phyloP scores from a whole-genome alignment of 176 grass and related monocot species.

The Carex cristatella region DNA sequence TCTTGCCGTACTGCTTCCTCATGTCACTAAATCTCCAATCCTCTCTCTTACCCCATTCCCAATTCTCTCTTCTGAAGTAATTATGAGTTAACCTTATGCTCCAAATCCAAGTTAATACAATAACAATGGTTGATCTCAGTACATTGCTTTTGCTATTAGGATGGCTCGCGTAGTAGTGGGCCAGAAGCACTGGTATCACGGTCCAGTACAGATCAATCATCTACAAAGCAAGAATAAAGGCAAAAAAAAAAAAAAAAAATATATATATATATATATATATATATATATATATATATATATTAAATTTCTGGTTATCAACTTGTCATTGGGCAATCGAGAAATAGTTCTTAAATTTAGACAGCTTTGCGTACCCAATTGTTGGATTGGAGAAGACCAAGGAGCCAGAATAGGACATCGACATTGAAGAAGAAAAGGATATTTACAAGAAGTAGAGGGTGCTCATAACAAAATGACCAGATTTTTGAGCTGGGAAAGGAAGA shows the following conservation, averaged over 20 bases:
- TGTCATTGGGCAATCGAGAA: background rate
- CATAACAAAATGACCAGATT: constrained; percentile 55
- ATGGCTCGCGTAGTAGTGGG: constrained; percentile 70
- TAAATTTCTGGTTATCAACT: background rate
- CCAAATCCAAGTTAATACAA: constrained; percentile 68
- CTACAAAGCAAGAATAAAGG: constrained; percentile 24
- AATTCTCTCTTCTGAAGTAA: constrained; percentile 82
- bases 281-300: background rate
- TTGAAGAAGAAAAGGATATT: constrained; percentile 86
- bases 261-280: too few relatives aligned
- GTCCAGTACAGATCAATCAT: constrained; percentile 98
- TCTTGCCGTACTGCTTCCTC: constrained; percentile 63
- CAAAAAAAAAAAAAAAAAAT: background rate
- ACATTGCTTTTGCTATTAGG: constrained; percentile 36
- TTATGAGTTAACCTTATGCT: constrained; percentile 82
- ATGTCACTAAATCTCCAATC: constrained; percentile 87
- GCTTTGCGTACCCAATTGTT: constrained; percentile 67
- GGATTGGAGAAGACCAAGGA: constrained; percentile 66
- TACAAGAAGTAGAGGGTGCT: constrained; percentile 71
- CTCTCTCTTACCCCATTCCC: constrained; percentile 66
- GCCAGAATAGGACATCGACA: constrained; percentile 91
- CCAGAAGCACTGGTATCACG: constrained; percentile 79
- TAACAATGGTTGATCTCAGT: constrained; percentile 35
- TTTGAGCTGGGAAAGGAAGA: background rate
- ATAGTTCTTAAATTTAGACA: background rate